These are phyloP conservation scores for Micractinium conductrix DNA, from an alignment of 139 green algal species.

Conservation along the genomic window DNA sequence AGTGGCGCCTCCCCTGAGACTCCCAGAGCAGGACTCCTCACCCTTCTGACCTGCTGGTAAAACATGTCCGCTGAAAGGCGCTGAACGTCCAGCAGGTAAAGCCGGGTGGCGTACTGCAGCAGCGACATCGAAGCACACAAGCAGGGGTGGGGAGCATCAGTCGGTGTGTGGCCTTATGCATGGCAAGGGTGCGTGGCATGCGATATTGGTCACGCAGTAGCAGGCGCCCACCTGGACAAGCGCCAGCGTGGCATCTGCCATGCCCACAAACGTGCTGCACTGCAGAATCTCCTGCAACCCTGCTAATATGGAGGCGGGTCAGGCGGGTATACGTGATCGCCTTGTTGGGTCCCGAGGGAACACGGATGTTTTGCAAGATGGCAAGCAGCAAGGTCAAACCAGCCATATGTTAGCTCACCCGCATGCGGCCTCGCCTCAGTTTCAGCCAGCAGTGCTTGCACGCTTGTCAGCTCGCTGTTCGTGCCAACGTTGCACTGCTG, in stretches of 20 bases:
- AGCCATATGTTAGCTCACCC: not conserved
- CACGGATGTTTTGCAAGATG: not conserved
- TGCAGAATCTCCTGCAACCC: constrained; percentile 77
- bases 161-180: not conserved
- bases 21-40: not conserved
- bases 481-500: constrained; percentile 4
- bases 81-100: constrained; percentile 85
- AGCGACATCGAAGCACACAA: not conserved
- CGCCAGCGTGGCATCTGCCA: constrained; percentile 69
- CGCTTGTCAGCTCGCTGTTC: not conserved
- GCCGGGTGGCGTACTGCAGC: constrained; percentile 77
- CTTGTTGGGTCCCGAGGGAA: too few species aligned
- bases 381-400: not conserved
- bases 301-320: not conserved
- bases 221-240: constrained; percentile 57
- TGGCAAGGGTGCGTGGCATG: not conserved
- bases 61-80: constrained; percentile 81
- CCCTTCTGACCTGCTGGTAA: constrained; percentile 74
- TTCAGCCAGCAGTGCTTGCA: constrained; percentile 65
- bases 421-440: constrained; percentile 35
- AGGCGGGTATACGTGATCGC: not conserved
- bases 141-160: not conserved
- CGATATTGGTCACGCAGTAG: not conserved
- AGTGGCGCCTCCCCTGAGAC: not conserved
- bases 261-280: constrained; percentile 82